Evolutionary conservation across 495 filamentous ascomycete species (phyloP).

Genomic region (Lasiosphaeria hispida): DNA sequence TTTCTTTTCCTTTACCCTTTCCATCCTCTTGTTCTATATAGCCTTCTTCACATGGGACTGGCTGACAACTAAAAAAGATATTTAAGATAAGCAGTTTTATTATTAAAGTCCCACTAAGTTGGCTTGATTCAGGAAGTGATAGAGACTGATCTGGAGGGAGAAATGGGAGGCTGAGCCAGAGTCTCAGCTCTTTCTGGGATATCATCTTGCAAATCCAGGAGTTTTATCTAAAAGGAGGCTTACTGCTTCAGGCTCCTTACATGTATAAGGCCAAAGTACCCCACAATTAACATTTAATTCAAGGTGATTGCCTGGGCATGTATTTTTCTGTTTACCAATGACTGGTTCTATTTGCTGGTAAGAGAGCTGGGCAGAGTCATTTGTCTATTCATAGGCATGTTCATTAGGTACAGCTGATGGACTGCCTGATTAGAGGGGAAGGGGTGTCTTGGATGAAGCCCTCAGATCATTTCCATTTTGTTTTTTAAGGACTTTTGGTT

Average conservation of each 20-base stretch:
- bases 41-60: slow-evolving; percentile 6
- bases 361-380: slow-evolving; percentile 1
- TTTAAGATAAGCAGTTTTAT: slow-evolving; percentile 9
- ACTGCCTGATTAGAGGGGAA: slow-evolving; percentile 4
- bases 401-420: slow-evolving; percentile 3
- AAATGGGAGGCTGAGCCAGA: slow-evolving; percentile 3
- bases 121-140: slow-evolving; percentile 7
- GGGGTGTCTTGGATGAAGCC: slow-evolving; percentile 1
- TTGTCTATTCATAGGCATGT: slow-evolving; percentile 1
- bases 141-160: not conserved
- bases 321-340: slow-evolving; percentile 1
- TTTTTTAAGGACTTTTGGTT: slow-evolving; percentile 7
- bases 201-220: too few species aligned
- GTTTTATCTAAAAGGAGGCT: slow-evolving; percentile 1
- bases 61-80: slow-evolving; percentile 4
- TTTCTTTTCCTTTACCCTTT: slow-evolving; percentile 13
- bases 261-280: not conserved
- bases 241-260: slow-evolving; percentile 3
- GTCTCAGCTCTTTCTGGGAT: slow-evolving; percentile 4
- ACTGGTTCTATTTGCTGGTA: too few species aligned
- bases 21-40: slow-evolving; percentile 10
- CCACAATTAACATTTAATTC: not conserved
- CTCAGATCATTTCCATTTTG: slow-evolving; percentile 2
- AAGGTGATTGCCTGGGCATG: slow-evolving; percentile 1
- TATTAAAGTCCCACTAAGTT: not conserved